Evolutionary conservation across 2,329 filamentous ascomycete genomes (phyloP).

Genomic region (Aspergillus sclerotialis): DNA sequence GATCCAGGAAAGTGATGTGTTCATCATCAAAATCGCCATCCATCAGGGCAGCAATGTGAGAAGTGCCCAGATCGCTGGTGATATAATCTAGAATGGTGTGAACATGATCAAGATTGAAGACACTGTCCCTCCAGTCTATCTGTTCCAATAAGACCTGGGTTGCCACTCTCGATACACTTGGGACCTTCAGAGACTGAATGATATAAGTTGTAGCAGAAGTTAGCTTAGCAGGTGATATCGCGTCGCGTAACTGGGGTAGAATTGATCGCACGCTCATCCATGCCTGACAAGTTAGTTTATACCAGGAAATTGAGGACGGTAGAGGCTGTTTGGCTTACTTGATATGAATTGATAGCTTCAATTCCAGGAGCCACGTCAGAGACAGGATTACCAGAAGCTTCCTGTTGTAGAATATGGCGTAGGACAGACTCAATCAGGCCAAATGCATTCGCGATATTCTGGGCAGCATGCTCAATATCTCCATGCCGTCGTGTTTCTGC

Average conservation of each 20-base stretch:
- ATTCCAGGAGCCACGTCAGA: constrained; percentile 17
- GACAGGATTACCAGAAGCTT: constrained; percentile 10
- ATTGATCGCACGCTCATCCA: constrained; percentile 28
- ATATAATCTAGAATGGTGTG: constrained; percentile 26
- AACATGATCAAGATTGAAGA: constrained; percentile 20
- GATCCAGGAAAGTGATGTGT: constrained; percentile 33
- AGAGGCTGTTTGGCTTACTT: constrained; percentile 21
- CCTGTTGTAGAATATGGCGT: constrained; percentile 22
- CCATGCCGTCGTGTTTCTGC: constrained; percentile 13
- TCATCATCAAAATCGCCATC: constrained; percentile 32
- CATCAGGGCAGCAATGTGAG: constrained; percentile 24
- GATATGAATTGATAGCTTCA: constrained; percentile 31
- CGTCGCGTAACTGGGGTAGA: constrained; percentile 15
- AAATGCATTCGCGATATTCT: constrained; percentile 32
- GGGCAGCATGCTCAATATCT: constrained; percentile 9
- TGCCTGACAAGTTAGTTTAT: constrained; percentile 16
- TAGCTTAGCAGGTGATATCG: constrained; percentile 12
- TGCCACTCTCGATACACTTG: constrained; percentile 21
- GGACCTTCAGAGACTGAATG: constrained; percentile 18
- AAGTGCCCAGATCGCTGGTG: constrained; percentile 25
- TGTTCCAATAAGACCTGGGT: constrained; percentile 30
- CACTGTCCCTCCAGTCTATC: constrained; percentile 20
- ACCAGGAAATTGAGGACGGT: not conserved
- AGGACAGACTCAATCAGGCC: constrained; percentile 30
- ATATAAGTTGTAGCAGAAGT: constrained; percentile 15